Base-by-base conservation (phyloP, 2,329 filamentous ascomycete genomes). In the Colletotrichum acutatum region DNA sequence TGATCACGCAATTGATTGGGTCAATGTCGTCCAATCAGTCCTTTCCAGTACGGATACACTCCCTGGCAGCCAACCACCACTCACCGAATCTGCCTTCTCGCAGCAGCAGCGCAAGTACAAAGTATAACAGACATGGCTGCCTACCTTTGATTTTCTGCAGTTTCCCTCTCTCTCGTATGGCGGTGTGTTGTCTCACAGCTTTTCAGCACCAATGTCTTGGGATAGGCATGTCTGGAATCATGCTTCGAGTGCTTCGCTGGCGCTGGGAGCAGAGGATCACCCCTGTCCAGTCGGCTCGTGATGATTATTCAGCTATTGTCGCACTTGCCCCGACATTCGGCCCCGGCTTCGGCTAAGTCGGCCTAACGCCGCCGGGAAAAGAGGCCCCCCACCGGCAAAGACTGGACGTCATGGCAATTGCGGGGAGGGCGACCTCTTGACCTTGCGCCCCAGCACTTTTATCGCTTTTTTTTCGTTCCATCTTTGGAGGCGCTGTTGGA, bases 1-100 rank as follows among this genome's bases (percentile, higher is more conserved):
- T 57, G 61, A 66, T 71, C 66, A 72, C 54, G 66, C 71, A 70
- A 64, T 66, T 72, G 66, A 72, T 73, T 73, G 71, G 71, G 67
- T 65, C 59, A 59, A 64, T 54, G 37, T 49, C n/a, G 46, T 37
- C 71, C 71, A 71, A 57, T 70, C 46, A 61, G 49, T 62, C 34
- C 52, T 65, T 62, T 37, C 26, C 14, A 8, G 24, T 30, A 16
- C 37, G 37, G 14, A 42, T 42, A 14, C 30, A 56, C 32, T 57
- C 46, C 61, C 49, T 65, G 54, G 5, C 37, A 19, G 8, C 28
- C 56, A 71, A 66, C 56, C 66, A 73, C 60, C 32, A 61, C 30
- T 24, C 53, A 64, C 46, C 60, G 37, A 46, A 22, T 22, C 46
- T 60, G 26, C 19, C 8, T n/a, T 61, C 11, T 28, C n/a, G 53